Evolutionary conservation across 495 filamentous ascomycete species (phyloP), one percentile per base, ranked within the genome.

Genomic region (Trichocladium antarcticum): DNA sequence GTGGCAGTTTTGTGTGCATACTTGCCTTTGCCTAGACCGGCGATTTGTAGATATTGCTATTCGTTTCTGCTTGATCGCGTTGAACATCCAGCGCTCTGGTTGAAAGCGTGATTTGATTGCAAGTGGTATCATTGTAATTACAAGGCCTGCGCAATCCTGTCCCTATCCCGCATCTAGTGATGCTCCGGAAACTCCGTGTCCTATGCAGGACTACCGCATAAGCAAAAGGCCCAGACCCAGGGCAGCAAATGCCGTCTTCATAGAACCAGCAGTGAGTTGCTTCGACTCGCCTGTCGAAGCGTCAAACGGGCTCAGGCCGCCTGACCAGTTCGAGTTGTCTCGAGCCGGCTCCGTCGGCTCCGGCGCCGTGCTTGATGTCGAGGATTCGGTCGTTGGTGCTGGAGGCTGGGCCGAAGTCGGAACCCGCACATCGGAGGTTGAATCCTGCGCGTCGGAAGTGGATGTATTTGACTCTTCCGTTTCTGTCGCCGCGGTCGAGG

Each of bases 241-340:
- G 8, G 22, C 42, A 37, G 40, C 29, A 15, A 53, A 9, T 4
- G n/a, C 15, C 36, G 20, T n/a, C 16, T 37, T 15, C 7, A 22
- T 11, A 39, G 20, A 46, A 22, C 28, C 28, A 5, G 9, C 15
- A 7, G 35, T 36, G 6, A 42, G 5, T 29, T 15, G 34, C 27
- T 16, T 14, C 9, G 46, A 42, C 16, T 19, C 45, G 22, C 39
- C 48, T 7, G 20, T 42, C 6, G 40, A 21, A 12, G 34, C 1
- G 40, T 65, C 62, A 45, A 65, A 65, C 12, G 62, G 62, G 27
- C 57, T 65, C 1, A 57, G 57, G 10, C 59, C 57, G n/a, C 62
- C 62, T 0, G 29, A 17, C 20, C 11, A 20, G n/a, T 12, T 10
- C 28, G n/a, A 21, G 15, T 17, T 12, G 6, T 36, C 19, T 5